Base-by-base conservation (phyloP, 2,329 filamentous ascomycete species). In the Emergomyces orientalis region DNA sequence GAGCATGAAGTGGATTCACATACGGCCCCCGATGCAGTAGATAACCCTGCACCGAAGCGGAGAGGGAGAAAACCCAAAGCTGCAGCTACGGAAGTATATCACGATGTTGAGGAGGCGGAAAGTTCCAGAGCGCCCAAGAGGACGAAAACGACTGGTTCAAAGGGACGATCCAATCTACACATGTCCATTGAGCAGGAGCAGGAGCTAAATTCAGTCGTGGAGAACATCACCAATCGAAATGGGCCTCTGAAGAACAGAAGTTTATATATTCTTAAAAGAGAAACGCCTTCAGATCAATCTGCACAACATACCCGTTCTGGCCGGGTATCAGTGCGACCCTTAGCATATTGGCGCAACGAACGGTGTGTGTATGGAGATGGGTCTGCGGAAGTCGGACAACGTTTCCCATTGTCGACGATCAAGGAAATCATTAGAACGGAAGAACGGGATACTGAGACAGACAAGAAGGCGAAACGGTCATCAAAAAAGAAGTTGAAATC, bases 311-410 rank as follows among this genome's bases (percentile, higher is more conserved):
- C 83, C n/a, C 86, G 91, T 61, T 93, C 88, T 14, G 92, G 91
- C 1, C 85, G 94, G 63, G 84, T 86, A 60, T 90, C 89, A 11
- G 87, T 90, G 65, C 85, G 85, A 64, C 94, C 92, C 0, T 77
- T 97, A 41, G 86, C 90, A 32, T 96, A 84, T 72, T 97, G 93
- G 93, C 86, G 86, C 69, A 91, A 91, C 67, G 93, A 97, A 73
- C 84, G 84, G 61, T 84, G 88, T 56, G 84, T 91, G 27, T 90
- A 86, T 70, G 86, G 87, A 60, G 80, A 83, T 22, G 83, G 85
- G 30, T 84, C 86, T 58, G 77, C 78, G 34, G 82, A 82, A 62
- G 75, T 78, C 63, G 80, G 81, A n/a, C 79, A 81, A 56, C 72
- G 78, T 49, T 87, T 88, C 68, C 78, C 87, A n/a, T 74, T 90